Evolutionary conservation across 2,329 filamentous ascomycete species (phyloP).

Genomic region (Anthostomella pinea): DNA sequence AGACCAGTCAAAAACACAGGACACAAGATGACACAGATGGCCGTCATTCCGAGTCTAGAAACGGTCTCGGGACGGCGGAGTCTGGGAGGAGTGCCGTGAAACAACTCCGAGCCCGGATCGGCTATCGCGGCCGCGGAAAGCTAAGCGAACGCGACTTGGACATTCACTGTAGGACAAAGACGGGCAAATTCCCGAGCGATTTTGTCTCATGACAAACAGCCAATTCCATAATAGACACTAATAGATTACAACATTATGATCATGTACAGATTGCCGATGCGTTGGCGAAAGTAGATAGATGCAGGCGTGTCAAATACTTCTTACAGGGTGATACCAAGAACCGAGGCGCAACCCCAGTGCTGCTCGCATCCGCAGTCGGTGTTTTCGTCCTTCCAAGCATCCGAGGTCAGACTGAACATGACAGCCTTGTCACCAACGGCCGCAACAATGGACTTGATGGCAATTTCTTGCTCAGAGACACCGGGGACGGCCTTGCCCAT

Average conservation of each 20-base stretch:
- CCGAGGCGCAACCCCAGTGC: conserved; percentile 50
- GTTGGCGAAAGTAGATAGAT: no score
- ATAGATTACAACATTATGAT: conserved; percentile 45
- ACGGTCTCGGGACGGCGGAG: no score
- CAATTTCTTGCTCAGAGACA: conserved; percentile 61
- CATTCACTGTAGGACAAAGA: neutral
- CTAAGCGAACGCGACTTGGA: no score
- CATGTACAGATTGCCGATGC: conserved; percentile 16
- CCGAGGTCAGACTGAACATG: conserved; percentile 79
- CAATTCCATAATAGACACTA: conserved; percentile 37
- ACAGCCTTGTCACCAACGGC: conserved; percentile 65
- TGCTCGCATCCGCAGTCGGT: conserved; percentile 67
- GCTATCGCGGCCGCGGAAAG: no score
- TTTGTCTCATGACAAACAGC: conserved; percentile 10
- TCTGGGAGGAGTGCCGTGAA: no score
- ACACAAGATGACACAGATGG: no score
- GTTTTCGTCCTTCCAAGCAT: conserved; percentile 76
- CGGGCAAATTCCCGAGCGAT: neutral
- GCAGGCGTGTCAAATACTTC: no score
- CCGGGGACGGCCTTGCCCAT: conserved; percentile 75
- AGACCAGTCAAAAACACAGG: no score
- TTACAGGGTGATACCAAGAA: conserved; percentile 26
- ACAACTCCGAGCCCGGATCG: no score
- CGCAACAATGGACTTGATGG: conserved; percentile 68
- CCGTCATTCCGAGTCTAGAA: no score